phyloP scores from a whole-genome alignment of 1,284 basidiomycete genomes.

The Naganishia sp. region DNA sequence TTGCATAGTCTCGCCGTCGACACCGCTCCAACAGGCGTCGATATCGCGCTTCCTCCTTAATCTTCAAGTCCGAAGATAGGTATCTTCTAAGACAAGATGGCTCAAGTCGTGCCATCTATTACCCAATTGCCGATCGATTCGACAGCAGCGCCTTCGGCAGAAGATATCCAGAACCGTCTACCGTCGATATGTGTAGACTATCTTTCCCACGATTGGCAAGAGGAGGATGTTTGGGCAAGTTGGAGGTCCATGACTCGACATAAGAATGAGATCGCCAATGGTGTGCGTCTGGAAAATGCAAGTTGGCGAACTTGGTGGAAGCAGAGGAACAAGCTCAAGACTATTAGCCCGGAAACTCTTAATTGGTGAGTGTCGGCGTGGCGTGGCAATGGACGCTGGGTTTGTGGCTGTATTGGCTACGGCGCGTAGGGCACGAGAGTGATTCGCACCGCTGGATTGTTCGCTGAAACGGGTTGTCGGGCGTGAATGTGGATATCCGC shows the following conservation, averaged over 20 bases:
- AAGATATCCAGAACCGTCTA: conserved; percentile 58
- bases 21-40: conserved; percentile 6
- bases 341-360: conserved; percentile 92
- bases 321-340: conserved; percentile 94
- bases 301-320: conserved; percentile 99
- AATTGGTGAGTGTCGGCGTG: conserved; percentile 76
- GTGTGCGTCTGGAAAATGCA: conserved; percentile 92
- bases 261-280: conserved; percentile 98
- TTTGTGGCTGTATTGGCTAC: not conserved
- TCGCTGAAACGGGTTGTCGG: not conserved
- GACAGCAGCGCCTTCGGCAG: conserved; percentile 56
- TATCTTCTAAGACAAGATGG: conserved; percentile 35
- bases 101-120: conserved; percentile 42
- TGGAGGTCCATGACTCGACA: conserved; percentile 98
- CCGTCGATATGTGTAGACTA: conserved; percentile 67
- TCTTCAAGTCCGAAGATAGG: not conserved
- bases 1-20: conserved; percentile 2
- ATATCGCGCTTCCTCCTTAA: not conserved
- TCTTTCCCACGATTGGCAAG: conserved; percentile 89
- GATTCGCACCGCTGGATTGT: not conserved
- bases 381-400: not conserved
- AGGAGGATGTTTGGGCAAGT: conserved; percentile 97
- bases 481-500: not conserved
- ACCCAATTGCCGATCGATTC: conserved; percentile 52
- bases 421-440: not conserved